phyloP scores from a whole-genome alignment of 176 grass and related monocot species.

The Cymbopogon citratus region DNA sequence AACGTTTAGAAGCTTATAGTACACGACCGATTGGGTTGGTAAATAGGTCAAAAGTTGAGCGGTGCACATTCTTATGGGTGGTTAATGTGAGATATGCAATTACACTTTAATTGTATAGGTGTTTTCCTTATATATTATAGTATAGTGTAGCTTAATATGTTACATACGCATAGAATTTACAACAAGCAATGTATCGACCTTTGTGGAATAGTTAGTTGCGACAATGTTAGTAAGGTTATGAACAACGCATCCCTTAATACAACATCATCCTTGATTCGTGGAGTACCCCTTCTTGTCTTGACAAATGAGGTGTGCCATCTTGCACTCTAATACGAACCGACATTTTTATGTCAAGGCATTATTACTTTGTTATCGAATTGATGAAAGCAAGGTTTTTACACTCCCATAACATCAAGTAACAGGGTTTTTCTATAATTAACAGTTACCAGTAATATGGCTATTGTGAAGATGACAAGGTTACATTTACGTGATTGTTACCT shows the following conservation, averaged over 20 bases:
- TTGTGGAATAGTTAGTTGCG: neutral
- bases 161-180: neutral
- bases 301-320: neutral
- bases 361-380: neutral
- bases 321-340: neutral
- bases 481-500: too few species aligned
- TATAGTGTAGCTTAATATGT: neutral
- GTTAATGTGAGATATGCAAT: neutral
- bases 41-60: neutral
- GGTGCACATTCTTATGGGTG: neutral
- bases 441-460: neutral
- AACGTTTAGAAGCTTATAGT: neutral
- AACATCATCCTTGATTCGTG: neutral
- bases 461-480: too few species aligned
- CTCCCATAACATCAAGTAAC: neutral
- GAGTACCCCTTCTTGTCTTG: neutral
- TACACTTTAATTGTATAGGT: neutral
- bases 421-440: neutral
- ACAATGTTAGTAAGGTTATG: neutral
- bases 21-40: neutral
- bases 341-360: neutral
- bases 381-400: neutral
- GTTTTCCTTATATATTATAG: neutral
- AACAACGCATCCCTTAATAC: neutral
- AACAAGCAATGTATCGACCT: neutral